These are phyloP conservation scores for Beta macrorhiza DNA, from an alignment of 179 eudicot species.

Conservation along the genomic window DNA sequence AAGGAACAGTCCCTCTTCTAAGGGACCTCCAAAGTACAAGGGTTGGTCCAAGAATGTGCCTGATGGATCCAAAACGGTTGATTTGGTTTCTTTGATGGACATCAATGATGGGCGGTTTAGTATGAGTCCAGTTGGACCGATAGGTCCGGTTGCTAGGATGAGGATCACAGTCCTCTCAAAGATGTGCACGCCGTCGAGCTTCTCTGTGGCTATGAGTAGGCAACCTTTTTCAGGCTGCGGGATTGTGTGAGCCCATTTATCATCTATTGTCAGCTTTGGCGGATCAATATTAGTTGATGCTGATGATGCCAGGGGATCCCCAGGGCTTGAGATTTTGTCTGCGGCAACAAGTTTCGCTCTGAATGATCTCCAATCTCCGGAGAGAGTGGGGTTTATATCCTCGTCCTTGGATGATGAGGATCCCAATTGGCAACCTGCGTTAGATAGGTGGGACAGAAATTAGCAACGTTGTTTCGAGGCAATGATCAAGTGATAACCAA, in stretches of 20 bases:
- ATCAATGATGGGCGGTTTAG: slow-evolving; percentile 85
- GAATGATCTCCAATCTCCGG: slow-evolving; percentile 80
- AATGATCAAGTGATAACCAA: not conserved
- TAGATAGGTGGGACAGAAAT: not conserved
- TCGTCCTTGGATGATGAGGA: slow-evolving; percentile 52
- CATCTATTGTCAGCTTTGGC: slow-evolving; percentile 28
- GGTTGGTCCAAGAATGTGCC: slow-evolving; percentile 63
- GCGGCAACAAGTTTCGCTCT: slow-evolving; percentile 76
- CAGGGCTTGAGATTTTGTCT: slow-evolving; percentile 36
- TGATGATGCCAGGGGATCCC: slow-evolving; percentile 26
- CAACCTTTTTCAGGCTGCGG: slow-evolving; percentile 85
- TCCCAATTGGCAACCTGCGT: slow-evolving; percentile 48
- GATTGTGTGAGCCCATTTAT: slow-evolving; percentile 79
- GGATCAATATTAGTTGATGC: slow-evolving; percentile 26
- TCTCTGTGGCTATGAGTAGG: slow-evolving; percentile 75
- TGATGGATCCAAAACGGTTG: slow-evolving; percentile 48
- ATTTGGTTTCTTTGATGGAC: slow-evolving; percentile 87
- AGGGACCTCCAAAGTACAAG: slow-evolving; percentile 77
- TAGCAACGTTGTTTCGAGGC: not conserved
- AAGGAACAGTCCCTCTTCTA: slow-evolving; percentile 75
- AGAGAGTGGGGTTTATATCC: slow-evolving; percentile 31
- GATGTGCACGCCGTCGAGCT: slow-evolving; percentile 91
- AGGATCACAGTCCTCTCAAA: slow-evolving; percentile 82
- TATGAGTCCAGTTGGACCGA: slow-evolving; percentile 81
- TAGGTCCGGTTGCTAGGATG: slow-evolving; percentile 62